A percentile compares a stretch with the other conserved stretches of the same genome.
phyloP scores from a whole-genome alignment of 192 early-diverging fungal genomes.

The Coemansia sp. region DNA sequence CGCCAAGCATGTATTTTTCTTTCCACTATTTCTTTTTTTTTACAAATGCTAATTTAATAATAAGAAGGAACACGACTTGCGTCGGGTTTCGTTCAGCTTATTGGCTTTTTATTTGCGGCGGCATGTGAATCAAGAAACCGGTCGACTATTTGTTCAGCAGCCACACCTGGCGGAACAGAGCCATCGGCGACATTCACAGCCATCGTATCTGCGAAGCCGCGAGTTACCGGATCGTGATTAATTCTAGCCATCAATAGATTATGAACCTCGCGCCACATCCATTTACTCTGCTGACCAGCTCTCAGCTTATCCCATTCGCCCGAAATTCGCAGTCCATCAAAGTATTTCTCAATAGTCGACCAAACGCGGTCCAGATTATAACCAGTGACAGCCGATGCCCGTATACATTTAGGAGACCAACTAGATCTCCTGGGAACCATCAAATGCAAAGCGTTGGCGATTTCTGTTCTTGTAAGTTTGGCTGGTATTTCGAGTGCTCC shows the following conservation, averaged over 20 bases:
- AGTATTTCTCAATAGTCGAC: slow-evolving; percentile 24
- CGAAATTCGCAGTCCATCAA: slow-evolving; percentile 14
- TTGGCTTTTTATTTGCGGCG: background rate
- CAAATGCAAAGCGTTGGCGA: slow-evolving; percentile 29
- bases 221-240: slow-evolving; percentile 9
- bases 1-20: no score
- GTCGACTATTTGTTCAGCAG: slow-evolving; percentile 36
- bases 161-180: slow-evolving; percentile 21
- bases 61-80: no score
- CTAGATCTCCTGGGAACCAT: slow-evolving; percentile 27
- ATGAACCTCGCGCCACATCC: slow-evolving; percentile 51
- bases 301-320: slow-evolving; percentile 41
- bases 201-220: slow-evolving; percentile 17
- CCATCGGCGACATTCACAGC: slow-evolving; percentile 19
- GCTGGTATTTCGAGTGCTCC: slow-evolving; percentile 66
- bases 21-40: background rate
- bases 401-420: slow-evolving; percentile 39
- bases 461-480: slow-evolving; percentile 63
- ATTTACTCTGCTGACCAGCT: slow-evolving; percentile 30
- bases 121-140: slow-evolving; percentile 16
- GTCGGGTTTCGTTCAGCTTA: no score
- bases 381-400: slow-evolving; percentile 40
- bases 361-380: slow-evolving; percentile 44
- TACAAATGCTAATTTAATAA: no score
- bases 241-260: slow-evolving; percentile 24